Percentiles rank a stretch among this genome's conserved stretches.
Evolutionary conservation across 441 rosid genomes (phyloP).

Genomic region (Iberis amara): DNA sequence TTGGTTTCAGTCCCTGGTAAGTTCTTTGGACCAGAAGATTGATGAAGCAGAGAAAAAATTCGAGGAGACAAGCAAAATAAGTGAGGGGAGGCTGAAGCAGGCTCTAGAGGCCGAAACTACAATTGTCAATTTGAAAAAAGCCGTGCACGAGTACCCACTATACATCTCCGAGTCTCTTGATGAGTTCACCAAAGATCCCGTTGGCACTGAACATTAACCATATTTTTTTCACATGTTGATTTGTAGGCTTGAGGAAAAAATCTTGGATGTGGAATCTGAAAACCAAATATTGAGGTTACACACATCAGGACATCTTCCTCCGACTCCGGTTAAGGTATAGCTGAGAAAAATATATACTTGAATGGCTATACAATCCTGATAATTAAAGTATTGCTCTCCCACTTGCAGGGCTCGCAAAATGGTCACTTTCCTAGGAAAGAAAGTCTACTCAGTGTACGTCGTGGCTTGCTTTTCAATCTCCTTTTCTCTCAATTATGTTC

Average conservation of each 20-base stretch:
- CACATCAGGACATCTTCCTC: conserved; percentile 51
- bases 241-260: conserved; percentile 68
- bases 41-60: conserved; percentile 67
- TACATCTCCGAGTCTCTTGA: conserved; percentile 20
- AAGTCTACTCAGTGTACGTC: conserved; percentile 25
- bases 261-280: conserved; percentile 71
- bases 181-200: conserved; percentile 12
- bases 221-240: conserved; percentile 15
- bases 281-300: conserved; percentile 56
- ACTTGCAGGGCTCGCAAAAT: conserved; percentile 56
- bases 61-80: conserved; percentile 63
- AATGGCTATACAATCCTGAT: conserved; percentile 8
- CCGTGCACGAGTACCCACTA: conserved; percentile 59
- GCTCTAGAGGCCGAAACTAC: conserved; percentile 75
- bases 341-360: conserved; percentile 10
- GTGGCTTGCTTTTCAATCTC: conserved; percentile 17
- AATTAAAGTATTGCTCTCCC: conserved; percentile 22
- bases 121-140: conserved; percentile 65
- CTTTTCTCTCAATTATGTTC: conserved; percentile 10
- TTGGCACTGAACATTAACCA: conserved; percentile 8
- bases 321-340: conserved; percentile 43
- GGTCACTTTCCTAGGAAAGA: conserved; percentile 36
- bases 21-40: conserved; percentile 65
- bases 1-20: conserved; percentile 54
- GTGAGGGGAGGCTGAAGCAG: conserved; percentile 78